phyloP scores from a whole-genome alignment of 176 grass and related monocot genomes.

The Juncus effusus region DNA sequence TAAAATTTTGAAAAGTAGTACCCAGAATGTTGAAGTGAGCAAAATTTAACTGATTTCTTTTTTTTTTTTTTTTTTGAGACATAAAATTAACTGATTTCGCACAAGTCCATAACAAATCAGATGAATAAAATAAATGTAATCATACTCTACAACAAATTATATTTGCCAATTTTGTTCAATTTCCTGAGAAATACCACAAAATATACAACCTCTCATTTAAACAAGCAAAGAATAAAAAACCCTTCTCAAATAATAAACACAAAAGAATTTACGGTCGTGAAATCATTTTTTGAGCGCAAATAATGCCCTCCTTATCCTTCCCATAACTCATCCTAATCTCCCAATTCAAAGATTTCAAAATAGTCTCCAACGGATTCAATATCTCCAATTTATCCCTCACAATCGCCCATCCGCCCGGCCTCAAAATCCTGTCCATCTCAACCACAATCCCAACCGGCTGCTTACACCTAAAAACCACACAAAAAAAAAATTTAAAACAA shows the following conservation, averaged over 20 bases:
- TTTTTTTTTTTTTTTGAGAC: no score
- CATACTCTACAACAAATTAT: conserved; percentile 21
- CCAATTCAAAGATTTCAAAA: conserved; percentile 82
- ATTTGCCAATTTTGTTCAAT: background rate
- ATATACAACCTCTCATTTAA: background rate
- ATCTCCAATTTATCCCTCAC: conserved; percentile 80
- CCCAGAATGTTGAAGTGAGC: no score
- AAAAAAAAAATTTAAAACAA: conserved; percentile 17
- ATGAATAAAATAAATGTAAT: conserved; percentile 20
- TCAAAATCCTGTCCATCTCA: conserved; percentile 92
- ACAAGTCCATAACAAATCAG: no score
- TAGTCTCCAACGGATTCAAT: conserved; percentile 65
- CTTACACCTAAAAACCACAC: conserved; percentile 63
- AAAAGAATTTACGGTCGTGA: conserved; percentile 55
- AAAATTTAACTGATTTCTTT: no score
- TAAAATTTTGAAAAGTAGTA: no score
- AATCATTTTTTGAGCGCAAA: conserved; percentile 71
- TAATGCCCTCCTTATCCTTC: conserved; percentile 75
- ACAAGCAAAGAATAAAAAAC: background rate
- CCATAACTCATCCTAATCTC: conserved; percentile 81
- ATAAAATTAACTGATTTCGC: no score
- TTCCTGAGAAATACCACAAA: background rate
- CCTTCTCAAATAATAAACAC: conserved; percentile 7
- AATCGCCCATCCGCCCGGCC: conserved; percentile 83
- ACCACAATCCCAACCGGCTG: conserved; percentile 68